Conservation (phyloP, 176 grass and related monocot genomes). For the Typha latifolia region DNA sequence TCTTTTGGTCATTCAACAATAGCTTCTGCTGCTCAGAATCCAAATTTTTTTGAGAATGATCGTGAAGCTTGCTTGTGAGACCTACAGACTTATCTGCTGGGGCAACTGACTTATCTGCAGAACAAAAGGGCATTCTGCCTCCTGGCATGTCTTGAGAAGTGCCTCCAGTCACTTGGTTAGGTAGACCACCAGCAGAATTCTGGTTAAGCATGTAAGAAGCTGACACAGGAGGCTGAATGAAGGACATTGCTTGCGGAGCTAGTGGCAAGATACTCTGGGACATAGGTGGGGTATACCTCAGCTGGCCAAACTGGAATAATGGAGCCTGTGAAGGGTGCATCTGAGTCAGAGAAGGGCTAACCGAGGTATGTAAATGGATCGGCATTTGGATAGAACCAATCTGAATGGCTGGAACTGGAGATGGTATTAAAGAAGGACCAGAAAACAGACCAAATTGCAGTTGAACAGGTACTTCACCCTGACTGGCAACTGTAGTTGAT, state of each 20-base stretch:
- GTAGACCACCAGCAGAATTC: conserved; percentile 36
- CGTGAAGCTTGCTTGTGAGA: background rate
- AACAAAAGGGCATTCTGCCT: conserved; percentile 20
- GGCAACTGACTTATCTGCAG: conserved; percentile 19
- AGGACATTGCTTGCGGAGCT: conserved; percentile 32
- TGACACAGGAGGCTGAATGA: conserved; percentile 31
- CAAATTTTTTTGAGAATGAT: conserved; percentile 11
- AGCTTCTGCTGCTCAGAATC: conserved; percentile 28
- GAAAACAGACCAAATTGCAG: conserved; percentile 94
- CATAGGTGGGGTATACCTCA: conserved; percentile 57
- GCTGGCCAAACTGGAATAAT: conserved; percentile 87
- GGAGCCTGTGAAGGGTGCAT: conserved; percentile 49
- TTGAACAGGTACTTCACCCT: conserved; percentile 49
- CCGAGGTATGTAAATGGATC: conserved; percentile 75
- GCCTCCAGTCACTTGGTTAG: conserved; percentile 27
- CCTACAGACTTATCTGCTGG: background rate
- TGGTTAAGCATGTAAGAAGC: conserved; percentile 42
- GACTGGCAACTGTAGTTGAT: conserved; percentile 30
- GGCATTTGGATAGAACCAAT: conserved; percentile 99
- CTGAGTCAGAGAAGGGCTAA: conserved; percentile 49
- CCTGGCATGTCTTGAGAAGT: conserved; percentile 25
- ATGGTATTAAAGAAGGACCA: conserved; percentile 86
- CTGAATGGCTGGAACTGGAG: conserved; percentile 83
- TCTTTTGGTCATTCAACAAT: conserved; percentile 28
- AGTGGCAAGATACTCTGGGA: conserved; percentile 28